Conservation (phyloP, 805 yeast genomes). For the Barnettozyma populi region DNA sequence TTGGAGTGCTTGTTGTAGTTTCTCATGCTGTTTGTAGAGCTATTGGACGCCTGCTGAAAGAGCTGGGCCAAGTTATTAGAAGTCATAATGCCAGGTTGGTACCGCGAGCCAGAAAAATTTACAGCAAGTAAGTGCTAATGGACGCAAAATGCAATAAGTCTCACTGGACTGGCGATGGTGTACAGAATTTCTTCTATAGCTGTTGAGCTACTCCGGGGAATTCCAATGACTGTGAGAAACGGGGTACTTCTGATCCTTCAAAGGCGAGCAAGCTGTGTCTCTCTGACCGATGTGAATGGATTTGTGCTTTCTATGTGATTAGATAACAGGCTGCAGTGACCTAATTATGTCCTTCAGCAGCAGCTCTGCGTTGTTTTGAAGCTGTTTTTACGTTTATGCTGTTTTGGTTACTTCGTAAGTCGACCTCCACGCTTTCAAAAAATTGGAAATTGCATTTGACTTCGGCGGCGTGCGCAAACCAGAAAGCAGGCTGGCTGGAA, state of each 20-base stretch:
- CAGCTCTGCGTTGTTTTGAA: background rate
- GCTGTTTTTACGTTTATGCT: background rate
- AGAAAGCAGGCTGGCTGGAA: background rate
- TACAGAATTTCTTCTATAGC: background rate
- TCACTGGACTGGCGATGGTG: background rate
- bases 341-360: background rate
- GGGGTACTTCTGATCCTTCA: background rate
- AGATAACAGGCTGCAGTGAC: background rate
- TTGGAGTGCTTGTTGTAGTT: conserved; percentile 19
- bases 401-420: background rate
- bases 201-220: background rate
- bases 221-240: background rate
- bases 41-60: conserved; percentile 15
- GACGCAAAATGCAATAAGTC: background rate
- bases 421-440: background rate
- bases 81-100: background rate
- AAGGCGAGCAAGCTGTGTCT: background rate
- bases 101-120: background rate
- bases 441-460: conserved; percentile 4
- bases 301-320: background rate
- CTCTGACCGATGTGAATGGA: background rate
- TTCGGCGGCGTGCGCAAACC: conserved; percentile 3
- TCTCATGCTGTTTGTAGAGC: background rate
- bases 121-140: background rate
- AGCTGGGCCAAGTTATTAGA: conserved; percentile 19